phyloP scores from a whole-genome alignment of 2,329 filamentous ascomycete species.

The Graphium sp. region DNA sequence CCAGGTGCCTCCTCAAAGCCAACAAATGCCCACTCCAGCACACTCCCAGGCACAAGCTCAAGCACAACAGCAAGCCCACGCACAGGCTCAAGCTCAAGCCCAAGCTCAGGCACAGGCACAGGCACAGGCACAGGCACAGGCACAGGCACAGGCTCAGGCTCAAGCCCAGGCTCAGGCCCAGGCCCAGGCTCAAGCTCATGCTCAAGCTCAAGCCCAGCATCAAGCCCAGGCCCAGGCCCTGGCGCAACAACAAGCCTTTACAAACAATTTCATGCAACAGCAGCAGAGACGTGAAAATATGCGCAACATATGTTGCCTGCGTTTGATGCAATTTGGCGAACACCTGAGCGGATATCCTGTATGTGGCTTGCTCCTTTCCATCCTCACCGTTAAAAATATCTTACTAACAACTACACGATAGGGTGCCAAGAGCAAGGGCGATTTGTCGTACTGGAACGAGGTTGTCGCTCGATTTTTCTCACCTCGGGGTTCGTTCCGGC shows the following conservation, averaged over 20 bases:
- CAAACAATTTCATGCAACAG: conserved; percentile 17
- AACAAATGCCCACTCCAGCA: conserved; percentile 16
- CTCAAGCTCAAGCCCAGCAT: conserved; percentile 11
- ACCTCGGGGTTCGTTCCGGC: conserved; percentile 56
- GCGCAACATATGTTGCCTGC: conserved; percentile 41
- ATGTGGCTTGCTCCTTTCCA: conserved; percentile 11
- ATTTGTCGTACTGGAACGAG: conserved; percentile 59
- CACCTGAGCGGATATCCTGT: conserved; percentile 40
- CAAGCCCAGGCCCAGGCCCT: conserved; percentile 12
- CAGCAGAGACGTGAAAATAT: conserved; percentile 32
- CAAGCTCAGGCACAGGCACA: conserved; percentile 17
- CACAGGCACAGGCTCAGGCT: conserved; percentile 16
- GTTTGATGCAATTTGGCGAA: conserved; percentile 46
- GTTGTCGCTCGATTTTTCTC: conserved; percentile 78
- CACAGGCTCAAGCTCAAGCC: conserved; percentile 13
- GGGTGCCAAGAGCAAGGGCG: conserved; percentile 44
- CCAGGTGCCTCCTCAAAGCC: conserved; percentile 19
- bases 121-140: conserved; percentile 17
- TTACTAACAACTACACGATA: conserved; percentile 11
- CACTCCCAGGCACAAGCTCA: conserved; percentile 21
- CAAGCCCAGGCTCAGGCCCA: conserved; percentile 17
- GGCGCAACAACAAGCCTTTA: conserved; percentile 17
- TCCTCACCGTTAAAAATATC: not conserved
- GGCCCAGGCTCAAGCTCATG: conserved; percentile 14
- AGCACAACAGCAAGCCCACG: conserved; percentile 13